phyloP scores from a whole-genome alignment of 2,329 filamentous ascomycete genomes.

The Fusarium sublunatum region DNA sequence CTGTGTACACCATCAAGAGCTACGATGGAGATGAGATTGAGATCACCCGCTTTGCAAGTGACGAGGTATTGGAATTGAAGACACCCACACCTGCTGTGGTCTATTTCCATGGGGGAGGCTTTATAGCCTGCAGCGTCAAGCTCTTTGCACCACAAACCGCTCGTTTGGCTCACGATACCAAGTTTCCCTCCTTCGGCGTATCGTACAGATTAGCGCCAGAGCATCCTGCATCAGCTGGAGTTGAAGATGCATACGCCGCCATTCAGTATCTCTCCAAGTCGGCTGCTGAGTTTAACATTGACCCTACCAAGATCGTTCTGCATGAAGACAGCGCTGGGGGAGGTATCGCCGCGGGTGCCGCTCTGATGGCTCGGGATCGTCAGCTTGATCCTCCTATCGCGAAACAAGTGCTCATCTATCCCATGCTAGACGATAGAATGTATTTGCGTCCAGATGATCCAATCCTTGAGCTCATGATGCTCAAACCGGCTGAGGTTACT shows the following conservation, averaged over 20 bases:
- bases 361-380: conserved; percentile 20
- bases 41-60: conserved; percentile 18
- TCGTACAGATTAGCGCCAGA: conserved; percentile 29
- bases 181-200: conserved; percentile 28
- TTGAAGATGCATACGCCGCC: conserved; percentile 27
- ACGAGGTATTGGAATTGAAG: conserved; percentile 1
- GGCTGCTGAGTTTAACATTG: conserved; percentile 12
- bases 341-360: conserved; percentile 14
- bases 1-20: conserved; percentile 10
- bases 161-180: conserved; percentile 11
- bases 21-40: conserved; percentile 12
- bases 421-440: conserved; percentile 33
- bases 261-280: conserved; percentile 8
- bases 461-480: conserved; percentile 22
- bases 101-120: conserved; percentile 26
- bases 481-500: conserved; percentile 34
- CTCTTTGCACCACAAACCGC: conserved; percentile 23
- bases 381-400: conserved; percentile 4
- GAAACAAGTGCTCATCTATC: conserved; percentile 23
- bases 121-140: conserved; percentile 12
- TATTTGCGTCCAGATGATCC: conserved; percentile 5
- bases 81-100: conserved; percentile 11
- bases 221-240: conserved; percentile 15
- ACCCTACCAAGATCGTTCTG: conserved; percentile 16
- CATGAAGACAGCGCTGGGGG: conserved; percentile 29